A percentile compares a stretch with the other conserved stretches of the same genome.
Evolutionary conservation across 768 basidiomycete genomes (phyloP).

Genomic region (Collybiopsis luxurians): DNA sequence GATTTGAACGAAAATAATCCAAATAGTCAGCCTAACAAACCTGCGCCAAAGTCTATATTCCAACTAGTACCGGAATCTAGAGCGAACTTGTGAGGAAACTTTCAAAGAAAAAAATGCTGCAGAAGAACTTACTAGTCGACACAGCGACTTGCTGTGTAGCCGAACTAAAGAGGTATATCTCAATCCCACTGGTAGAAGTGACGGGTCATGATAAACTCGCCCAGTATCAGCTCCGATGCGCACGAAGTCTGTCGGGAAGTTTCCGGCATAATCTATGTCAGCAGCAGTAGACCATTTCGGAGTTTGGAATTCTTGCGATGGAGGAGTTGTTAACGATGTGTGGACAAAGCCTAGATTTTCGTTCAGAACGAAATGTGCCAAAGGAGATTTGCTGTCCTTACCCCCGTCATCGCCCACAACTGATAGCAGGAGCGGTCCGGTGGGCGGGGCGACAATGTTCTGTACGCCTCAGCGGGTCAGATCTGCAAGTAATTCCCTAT

Average conservation of each 20-base stretch:
- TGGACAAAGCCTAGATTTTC: slow-evolving; percentile 33
- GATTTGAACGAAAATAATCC: background rate
- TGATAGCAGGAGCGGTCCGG: slow-evolving; percentile 55
- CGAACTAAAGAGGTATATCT: slow-evolving; percentile 23
- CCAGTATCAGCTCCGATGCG: slow-evolving; percentile 47
- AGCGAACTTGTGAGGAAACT: background rate
- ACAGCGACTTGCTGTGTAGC: slow-evolving; percentile 55
- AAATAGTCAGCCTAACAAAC: slow-evolving; percentile 36
- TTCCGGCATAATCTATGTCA: slow-evolving; percentile 43
- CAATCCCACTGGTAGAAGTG: too few relatives aligned
- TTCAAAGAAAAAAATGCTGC: background rate
- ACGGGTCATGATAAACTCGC: slow-evolving; percentile 15
- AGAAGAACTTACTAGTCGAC: slow-evolving; percentile 38
- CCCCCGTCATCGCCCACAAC: slow-evolving; percentile 54
- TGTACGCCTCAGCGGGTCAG: background rate
- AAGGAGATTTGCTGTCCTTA: slow-evolving; percentile 16
- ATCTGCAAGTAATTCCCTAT: background rate
- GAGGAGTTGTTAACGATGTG: slow-evolving; percentile 29
- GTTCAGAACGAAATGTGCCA: background rate
- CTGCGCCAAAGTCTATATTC: slow-evolving; percentile 53
- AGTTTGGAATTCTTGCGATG: slow-evolving; percentile 27
- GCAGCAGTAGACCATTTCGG: slow-evolving; percentile 33
- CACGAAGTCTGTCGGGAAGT: slow-evolving; percentile 35
- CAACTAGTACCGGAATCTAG: slow-evolving; percentile 19
- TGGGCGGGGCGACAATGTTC: slow-evolving; percentile 56